Percentiles rank a stretch among this genome's conserved stretches.
phyloP scores from a whole-genome alignment of 306 rosid genomes.

The Cucumis sativus region Cucumber_9930_V3 NC_026657.2:8098001-8098500 shows the following conservation, averaged over 20 bases:
- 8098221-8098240: constrained; percentile 77
- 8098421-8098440: constrained; percentile 95
- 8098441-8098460: constrained; percentile 94
- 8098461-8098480: constrained; percentile 86
- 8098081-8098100: constrained; percentile 1
- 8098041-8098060: not conserved
- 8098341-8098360: not conserved
- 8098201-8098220: constrained; percentile 71
- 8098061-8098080: not conserved
- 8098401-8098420: constrained; percentile 98
- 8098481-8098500: constrained; percentile 90
- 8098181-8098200: constrained; percentile 81
- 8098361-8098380: constrained; percentile 11
- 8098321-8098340: constrained; percentile 4
- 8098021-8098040: constrained; percentile 10
- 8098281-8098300: constrained; percentile 60
- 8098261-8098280: constrained; percentile 68
- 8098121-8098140: constrained; percentile 15
- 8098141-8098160: no score
- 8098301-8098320: constrained; percentile 12
- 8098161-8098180: constrained; percentile 64
- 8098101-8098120: constrained; percentile 19
- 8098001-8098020: constrained; percentile 37
- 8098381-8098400: constrained; percentile 89
- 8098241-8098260: constrained; percentile 87